Conservation (phyloP, 371 early-diverging fungal genomes). For the Haplosporangium sp. region DNA sequence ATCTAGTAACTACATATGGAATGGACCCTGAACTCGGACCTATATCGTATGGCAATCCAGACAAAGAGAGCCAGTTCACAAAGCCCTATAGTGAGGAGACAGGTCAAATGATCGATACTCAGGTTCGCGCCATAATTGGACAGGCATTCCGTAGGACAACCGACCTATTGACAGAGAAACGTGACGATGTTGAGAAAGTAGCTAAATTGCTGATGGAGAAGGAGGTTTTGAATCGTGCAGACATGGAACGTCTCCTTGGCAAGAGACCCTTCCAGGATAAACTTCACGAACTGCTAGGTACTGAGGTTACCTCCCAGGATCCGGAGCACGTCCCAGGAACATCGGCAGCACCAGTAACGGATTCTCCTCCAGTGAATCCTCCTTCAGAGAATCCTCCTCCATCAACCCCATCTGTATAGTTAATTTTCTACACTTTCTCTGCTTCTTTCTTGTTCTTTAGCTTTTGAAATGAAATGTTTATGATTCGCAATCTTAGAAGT, state of each 20-base stretch:
- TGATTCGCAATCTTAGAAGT: background rate
- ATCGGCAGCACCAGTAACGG: constrained; percentile 29
- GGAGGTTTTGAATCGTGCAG: constrained; percentile 96
- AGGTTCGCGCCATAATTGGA: constrained; percentile 88
- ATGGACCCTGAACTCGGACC: constrained; percentile 94
- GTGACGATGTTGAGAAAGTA: constrained; percentile 91
- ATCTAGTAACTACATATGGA: constrained; percentile 80
- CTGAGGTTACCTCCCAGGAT: constrained; percentile 39
- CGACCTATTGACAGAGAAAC: constrained; percentile 83
- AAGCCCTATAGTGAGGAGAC: constrained; percentile 98
- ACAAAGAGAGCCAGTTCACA: constrained; percentile 83
- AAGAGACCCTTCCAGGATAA: constrained; percentile 88
- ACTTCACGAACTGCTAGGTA: constrained; percentile 52
- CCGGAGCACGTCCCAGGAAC: constrained; percentile 20
- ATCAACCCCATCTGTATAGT: constrained; percentile 16
- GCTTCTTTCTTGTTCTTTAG: background rate
- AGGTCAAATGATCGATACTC: constrained; percentile 93
- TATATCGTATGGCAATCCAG: constrained; percentile 82
- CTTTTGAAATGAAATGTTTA: background rate
- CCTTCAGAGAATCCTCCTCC: constrained; percentile 9
- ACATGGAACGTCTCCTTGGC: constrained; percentile 93
- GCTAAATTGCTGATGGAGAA: constrained; percentile 93
- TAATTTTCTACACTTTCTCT: background rate
- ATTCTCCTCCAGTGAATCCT: constrained; percentile 12
- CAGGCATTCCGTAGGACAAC: constrained; percentile 86